phyloP scores from a whole-genome alignment of 805 yeast species.

The Starmerella geochares region DNA sequence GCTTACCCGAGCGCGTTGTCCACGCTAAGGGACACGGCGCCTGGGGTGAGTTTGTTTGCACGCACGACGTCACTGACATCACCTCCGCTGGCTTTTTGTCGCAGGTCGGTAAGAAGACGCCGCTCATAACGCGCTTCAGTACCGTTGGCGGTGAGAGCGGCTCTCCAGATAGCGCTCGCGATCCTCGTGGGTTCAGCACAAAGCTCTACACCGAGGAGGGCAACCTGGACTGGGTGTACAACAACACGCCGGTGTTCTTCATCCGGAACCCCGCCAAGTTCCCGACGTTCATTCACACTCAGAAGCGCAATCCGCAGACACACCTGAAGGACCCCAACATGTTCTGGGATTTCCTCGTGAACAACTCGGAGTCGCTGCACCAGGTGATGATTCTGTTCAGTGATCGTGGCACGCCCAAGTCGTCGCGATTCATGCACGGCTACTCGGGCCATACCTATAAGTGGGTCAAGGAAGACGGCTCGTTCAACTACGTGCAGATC shows the following conservation, averaged over 20 bases:
- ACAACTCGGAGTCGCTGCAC: constrained; percentile 49
- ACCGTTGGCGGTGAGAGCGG: constrained; percentile 66
- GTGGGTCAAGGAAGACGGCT: constrained; percentile 43
- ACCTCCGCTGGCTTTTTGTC: constrained; percentile 46
- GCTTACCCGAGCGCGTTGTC: constrained; percentile 58
- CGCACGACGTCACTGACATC: constrained; percentile 47
- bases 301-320: constrained; percentile 59
- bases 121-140: constrained; percentile 48
- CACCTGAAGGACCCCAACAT: constrained; percentile 45
- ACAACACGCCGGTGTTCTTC: constrained; percentile 61
- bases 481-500: constrained; percentile 46
- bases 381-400: constrained; percentile 50
- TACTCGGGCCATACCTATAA: constrained; percentile 59
- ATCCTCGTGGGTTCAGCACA: constrained; percentile 59
- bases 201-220: constrained; percentile 62
- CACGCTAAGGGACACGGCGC: constrained; percentile 63
- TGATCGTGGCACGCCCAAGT: constrained; percentile 50
- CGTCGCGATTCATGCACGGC: constrained; percentile 49
- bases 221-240: constrained; percentile 60
- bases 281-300: constrained; percentile 58
- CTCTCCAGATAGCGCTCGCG: constrained; percentile 55
- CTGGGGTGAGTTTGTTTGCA: constrained; percentile 47
- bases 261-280: constrained; percentile 55
- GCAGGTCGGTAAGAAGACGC: constrained; percentile 69
- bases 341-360: constrained; percentile 49